Evolutionary conservation across 805 yeast species (phyloP).

Genomic region (Ogataea zsoltii): DNA sequence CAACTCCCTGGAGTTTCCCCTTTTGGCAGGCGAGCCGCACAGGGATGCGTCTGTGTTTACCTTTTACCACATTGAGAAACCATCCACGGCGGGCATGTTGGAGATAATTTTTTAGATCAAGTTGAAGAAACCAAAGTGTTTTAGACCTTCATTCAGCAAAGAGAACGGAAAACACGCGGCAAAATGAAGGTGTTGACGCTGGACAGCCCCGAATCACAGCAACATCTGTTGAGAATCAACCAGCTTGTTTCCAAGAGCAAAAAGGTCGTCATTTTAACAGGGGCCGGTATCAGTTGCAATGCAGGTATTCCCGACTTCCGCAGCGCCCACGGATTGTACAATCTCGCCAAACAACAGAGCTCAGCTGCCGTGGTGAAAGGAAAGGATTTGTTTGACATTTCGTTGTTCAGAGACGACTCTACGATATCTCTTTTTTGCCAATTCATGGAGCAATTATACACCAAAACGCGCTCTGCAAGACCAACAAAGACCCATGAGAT

Average conservation of each 20-base stretch:
- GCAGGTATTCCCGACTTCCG: conserved; percentile 98
- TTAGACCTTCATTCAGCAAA: background rate
- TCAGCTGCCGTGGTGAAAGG: conserved; percentile 67
- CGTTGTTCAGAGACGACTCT: conserved; percentile 67
- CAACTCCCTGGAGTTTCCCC: background rate
- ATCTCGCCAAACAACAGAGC: conserved; percentile 57
- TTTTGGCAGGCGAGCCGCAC: background rate
- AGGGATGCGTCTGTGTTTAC: conserved; percentile 11
- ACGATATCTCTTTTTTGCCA: conserved; percentile 77
- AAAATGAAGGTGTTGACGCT: conserved; percentile 26
- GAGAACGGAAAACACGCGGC: background rate
- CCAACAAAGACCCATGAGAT: conserved; percentile 87
- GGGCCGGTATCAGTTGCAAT: conserved; percentile 95
- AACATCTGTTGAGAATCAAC: conserved; percentile 36
- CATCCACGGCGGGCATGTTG: conserved; percentile 4
- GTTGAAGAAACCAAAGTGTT: background rate
- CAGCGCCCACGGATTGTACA: conserved; percentile 79
- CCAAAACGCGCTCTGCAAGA: conserved; percentile 59
- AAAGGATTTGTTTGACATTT: conserved; percentile 86
- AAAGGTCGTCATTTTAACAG: conserved; percentile 72
- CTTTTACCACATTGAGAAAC: conserved; percentile 15
- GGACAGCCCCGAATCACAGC: conserved; percentile 15
- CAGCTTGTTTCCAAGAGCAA: conserved; percentile 46
- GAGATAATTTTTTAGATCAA: conserved; percentile 1
- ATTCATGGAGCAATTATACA: conserved; percentile 81